Evolutionary conservation across 495 filamentous ascomycete genomes (phyloP), one percentile per base, ranked within the genome.

Genomic region (Cercophora scortea): DNA sequence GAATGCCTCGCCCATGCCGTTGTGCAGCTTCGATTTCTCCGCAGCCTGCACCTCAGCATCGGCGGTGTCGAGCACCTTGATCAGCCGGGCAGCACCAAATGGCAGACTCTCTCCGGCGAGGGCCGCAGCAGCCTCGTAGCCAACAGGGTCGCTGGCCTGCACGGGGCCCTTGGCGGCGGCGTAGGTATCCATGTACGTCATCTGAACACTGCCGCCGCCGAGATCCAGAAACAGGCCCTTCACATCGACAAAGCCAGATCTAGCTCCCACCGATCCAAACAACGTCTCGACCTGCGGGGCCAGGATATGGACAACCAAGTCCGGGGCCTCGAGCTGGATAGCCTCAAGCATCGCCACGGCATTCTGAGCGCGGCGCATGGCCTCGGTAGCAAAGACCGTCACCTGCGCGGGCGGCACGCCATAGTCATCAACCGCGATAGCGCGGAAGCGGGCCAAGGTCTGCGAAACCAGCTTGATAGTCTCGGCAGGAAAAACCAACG

Each of bases 181-280:
- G 60, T 59, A 80, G 0, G 84, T 81, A 45, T 83, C 72, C 62
- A 95, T 76, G 78, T 89, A 95, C 7, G 87, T 89, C 71, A 96
- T 83, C 69, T 96, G 91, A 49, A 89, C 88, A 58, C 89, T 94
- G 1, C 91, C 91, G 2, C 91, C 91, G 3, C 91, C 91, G 0
- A 96, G 78, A 62, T 96, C 91, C 67, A 96, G 86, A 17, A 92
- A 86, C 17, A 96, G 68, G 0, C 89, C 82, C 32, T 74, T 60
- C 12, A 73, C 68, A 32, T 77, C 62, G 8, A 71, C 69, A 48
- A 91, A 85, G 10, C 84, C 85, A 55, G 87, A 90, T 32, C 89
- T 83, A 17, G 93, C 84, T 1, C 91, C 91, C 75, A 89, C 57
- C 2, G 90, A 86, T 2, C 91, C 91, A 32, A 95, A 79, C 18